phyloP scores from a whole-genome alignment of 495 filamentous ascomycete genomes.

The Neurospora sp. region DNA sequence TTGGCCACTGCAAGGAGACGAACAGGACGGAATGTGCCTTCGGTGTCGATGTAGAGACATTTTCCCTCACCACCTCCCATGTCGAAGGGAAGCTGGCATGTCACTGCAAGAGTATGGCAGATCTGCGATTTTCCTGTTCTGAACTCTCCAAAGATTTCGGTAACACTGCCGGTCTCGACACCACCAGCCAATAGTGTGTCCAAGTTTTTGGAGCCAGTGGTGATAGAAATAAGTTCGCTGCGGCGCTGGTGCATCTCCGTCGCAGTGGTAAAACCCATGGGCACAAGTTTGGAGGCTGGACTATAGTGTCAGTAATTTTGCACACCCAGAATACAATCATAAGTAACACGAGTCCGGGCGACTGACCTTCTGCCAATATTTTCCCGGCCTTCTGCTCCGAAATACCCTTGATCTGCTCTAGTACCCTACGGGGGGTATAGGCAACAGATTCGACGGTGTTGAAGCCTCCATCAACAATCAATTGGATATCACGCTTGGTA shows the following conservation, averaged over 20 bases:
- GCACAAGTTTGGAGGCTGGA: constrained; percentile 91
- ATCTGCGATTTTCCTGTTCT: constrained; percentile 97
- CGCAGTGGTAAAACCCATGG: constrained; percentile 98
- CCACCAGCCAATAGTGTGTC: constrained; percentile 93
- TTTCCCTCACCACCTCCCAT: constrained; percentile 99
- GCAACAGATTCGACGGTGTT: constrained; percentile 92
- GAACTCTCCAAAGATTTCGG: constrained; percentile 98
- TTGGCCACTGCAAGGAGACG: constrained; percentile 85
- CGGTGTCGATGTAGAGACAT: constrained; percentile 97
- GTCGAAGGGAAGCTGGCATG: constrained; percentile 93
- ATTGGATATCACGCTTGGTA: constrained; percentile 87
- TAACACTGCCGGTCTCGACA: constrained; percentile 93
- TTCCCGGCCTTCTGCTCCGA: constrained; percentile 93
- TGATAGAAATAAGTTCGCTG: constrained; percentile 94
- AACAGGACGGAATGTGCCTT: constrained; percentile 93
- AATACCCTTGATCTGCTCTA: constrained; percentile 95
- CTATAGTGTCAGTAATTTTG: constrained; percentile 2
- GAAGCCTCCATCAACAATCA: constrained; percentile 83
- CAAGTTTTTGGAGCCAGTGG: constrained; percentile 92
- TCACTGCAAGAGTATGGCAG: constrained; percentile 96
- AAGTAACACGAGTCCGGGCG: background rate
- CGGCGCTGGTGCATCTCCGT: constrained; percentile 97
- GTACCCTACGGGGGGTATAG: constrained; percentile 77
- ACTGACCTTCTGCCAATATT: constrained; percentile 77
- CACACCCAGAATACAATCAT: background rate